Conservation (phyloP, 176 grass and related monocot genomes). For the Carex kokanica region DNA sequence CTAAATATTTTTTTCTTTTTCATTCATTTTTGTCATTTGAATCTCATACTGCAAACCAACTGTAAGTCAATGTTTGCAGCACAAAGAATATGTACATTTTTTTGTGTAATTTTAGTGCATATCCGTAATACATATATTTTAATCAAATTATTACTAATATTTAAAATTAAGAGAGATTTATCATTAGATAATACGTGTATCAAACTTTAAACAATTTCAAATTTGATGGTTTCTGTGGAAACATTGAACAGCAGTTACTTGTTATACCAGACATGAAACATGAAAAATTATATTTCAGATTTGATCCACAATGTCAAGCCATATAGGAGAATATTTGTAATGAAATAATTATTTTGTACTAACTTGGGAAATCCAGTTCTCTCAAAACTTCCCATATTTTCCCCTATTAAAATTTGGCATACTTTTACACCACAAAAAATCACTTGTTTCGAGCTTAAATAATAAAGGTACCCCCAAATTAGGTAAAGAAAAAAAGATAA, state of each 20-base stretch:
- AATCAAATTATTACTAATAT: neutral
- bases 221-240: neutral
- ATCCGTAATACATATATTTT: no score
- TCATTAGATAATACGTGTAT: neutral
- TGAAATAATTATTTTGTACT: neutral
- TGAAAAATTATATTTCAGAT: no score
- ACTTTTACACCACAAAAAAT: slow-evolving; percentile 5
- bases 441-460: neutral
- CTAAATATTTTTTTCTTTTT: no score
- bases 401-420: neutral
- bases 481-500: neutral
- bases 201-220: neutral
- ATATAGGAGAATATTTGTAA: neutral
- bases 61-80: no score
- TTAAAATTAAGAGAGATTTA: neutral
- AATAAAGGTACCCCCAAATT: neutral
- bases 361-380: neutral
- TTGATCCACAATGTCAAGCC: neutral
- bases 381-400: neutral
- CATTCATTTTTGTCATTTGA: no score
- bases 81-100: no score
- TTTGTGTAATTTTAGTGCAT: no score
- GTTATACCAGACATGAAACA: no score
- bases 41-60: no score
- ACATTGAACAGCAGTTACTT: no score